Evolutionary conservation across 257 asterid genomes (phyloP), one percentile per base, ranked within the genome.

Genomic region (Solanum paucissectum): DNA sequence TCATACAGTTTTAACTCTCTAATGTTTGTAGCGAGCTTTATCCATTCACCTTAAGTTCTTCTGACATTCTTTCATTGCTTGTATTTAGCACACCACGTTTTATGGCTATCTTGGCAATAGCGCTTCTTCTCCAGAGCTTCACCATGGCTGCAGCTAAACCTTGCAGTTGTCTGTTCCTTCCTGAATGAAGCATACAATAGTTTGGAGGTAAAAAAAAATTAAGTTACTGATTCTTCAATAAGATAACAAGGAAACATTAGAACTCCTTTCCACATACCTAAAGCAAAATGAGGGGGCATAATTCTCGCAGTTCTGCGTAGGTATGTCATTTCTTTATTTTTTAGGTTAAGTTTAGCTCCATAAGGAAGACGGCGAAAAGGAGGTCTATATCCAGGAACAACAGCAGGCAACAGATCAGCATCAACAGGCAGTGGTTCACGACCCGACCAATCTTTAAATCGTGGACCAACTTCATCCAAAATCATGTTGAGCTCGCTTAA

Each of bases 141-240:
- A 92, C 98, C 94, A 96, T 95, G 25, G 98, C 98, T 87, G 71
- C 52, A 83, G 99, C 99, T 91, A 96, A 95, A 87, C 99, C 99
- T 87, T 96, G 95, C 84, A 96, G 91, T 71, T 93, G 95, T 93
- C 97, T 93, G 90, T 87, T 96, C 93, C 99, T 94, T 72, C 99
- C 98, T 95, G 86, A 62, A 90, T 82, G 38, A 44, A 79, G 73
- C 87, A 79, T 46, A 49, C 85, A 44, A 81, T 9, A 66, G 27
- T 83, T 46, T 34, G n/a, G 34, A 86, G 34, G 64, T 55, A 5
- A 69, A 72, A 14, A 87, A 38, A 40, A 46, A 37, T 84, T 64
- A 34, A 37, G 62, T 72, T 9, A 33, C 82, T 4, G 29, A 87
- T 68, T 58, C 49, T 12, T 44, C 76, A 32, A 79, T 77, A 73